Conservation (phyloP, 139 green algal species). For the Tetratostichococcus sp. region DNA sequence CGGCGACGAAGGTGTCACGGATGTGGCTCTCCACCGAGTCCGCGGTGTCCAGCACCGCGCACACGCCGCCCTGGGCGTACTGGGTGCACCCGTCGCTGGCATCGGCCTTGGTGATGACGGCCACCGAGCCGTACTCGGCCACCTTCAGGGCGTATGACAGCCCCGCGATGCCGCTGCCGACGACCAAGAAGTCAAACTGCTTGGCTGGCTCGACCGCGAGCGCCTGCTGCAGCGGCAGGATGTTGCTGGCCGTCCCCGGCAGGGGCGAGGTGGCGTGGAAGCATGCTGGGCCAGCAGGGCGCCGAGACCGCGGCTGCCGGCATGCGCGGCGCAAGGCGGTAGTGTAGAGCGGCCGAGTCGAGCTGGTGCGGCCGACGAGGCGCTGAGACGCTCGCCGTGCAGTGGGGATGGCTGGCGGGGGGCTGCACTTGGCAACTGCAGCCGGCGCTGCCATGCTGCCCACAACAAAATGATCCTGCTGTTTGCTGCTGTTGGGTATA, state of each 20-base stretch:
- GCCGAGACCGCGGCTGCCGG: background rate
- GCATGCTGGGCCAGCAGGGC: background rate
- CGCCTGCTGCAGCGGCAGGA: conserved; percentile 2
- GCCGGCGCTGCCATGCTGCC: background rate
- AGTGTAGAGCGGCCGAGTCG: background rate
- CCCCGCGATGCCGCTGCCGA: conserved; percentile 93
- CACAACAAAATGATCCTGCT: no score
- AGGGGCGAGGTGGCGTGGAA: background rate
- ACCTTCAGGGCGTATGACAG: conserved; percentile 89
- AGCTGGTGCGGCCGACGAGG: no score
- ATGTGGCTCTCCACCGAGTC: conserved; percentile 88
- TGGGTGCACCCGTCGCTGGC: conserved; percentile 78
- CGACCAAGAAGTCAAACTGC: conserved; percentile 84
- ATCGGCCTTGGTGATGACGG: conserved; percentile 88
- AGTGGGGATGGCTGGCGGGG: background rate
- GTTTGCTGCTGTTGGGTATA: no score
- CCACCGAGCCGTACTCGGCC: conserved; percentile 87
- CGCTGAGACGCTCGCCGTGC: no score
- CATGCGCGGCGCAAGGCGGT: background rate
- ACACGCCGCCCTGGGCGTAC: conserved; percentile 92
- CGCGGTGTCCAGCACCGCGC: conserved; percentile 82
- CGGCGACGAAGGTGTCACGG: conserved; percentile 85
- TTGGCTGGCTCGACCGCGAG: background rate
- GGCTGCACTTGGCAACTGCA: background rate
- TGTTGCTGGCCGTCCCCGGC: background rate